Evolutionary conservation across 352 stramenopile genomes (phyloP), one percentile per base, ranked within the genome.

Genomic region (Phytophthora colocasiae): DNA sequence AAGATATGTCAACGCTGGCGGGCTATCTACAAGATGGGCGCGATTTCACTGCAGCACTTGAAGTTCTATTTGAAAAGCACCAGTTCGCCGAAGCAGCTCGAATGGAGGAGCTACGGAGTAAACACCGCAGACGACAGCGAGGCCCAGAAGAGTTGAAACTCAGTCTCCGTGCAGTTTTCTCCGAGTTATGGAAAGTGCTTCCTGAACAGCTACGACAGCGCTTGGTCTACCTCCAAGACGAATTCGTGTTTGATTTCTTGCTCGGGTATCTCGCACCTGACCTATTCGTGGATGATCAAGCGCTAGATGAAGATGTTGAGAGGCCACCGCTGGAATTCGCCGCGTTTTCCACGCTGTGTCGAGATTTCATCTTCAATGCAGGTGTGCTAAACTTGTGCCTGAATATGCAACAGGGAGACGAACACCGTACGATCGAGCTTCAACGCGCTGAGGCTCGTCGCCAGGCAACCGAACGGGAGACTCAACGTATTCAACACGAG

Each of bases 61-160:
- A 91, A 43, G 73, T 87, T 0, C 82, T 91, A 8, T 94, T 92
- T 45, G 84, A 90, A 24, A 89, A 92, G 54, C 83, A 92, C 57
- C 73, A 89, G 43, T 92, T 92, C 52, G 81, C 84, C 6, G 86
- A 94, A 57, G 87, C 82, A 0, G 80, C 79, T n/a, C 80, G 86
- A 11, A 83, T 92, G 73, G 83, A 82, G 26, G 83, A 92, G 41
- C 63, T 94, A 8, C 82, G 82, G 4, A 92, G 81, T 50, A 72
- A 63, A 29, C 76, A 80, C 45, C 67, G 69, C 12, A 68, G 77
- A 48, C 67, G 63, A 51, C 73, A 77, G 26, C 65, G 66, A 34
- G 70, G 78, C n/a, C 76, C 66, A 3, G 52, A 87, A 39, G 82
- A 88, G 43, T 49, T 90, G 12, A 10, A 65, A 6, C 51, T 19